Evolutionary conservation across 306 rosid genomes (phyloP).

Genomic region (Vachellia pachyceras): DNA sequence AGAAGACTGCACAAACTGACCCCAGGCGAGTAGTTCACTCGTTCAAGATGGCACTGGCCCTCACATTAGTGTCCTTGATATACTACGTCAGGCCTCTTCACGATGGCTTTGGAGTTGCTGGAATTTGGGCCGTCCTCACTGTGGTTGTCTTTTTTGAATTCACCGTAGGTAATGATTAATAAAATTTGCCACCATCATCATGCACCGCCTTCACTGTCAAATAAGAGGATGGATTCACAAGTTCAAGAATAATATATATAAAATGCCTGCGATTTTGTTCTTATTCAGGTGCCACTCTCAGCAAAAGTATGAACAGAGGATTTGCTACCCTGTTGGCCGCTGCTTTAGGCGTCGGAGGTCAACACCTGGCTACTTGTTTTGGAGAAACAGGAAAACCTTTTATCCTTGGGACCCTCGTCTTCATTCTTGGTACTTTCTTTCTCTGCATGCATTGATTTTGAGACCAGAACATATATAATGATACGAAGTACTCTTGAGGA

Average conservation of each 20-base stretch:
- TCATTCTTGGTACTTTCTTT: conserved; percentile 60
- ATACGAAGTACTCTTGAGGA: not conserved
- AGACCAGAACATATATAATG: not conserved
- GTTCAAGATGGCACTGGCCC: conserved; percentile 69
- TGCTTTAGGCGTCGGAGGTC: conserved; percentile 83
- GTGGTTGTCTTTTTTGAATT: conserved; percentile 68
- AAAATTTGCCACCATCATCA: not conserved
- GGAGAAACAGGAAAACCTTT: conserved; percentile 69
- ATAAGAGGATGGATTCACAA: not conserved
- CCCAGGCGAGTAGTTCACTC: conserved; percentile 76
- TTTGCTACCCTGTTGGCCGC: conserved; percentile 79
- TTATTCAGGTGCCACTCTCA: conserved; percentile 80
- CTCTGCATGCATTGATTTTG: not conserved
- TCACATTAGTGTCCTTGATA: conserved; percentile 64
- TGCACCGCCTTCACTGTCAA: not conserved
- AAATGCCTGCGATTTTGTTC: not conserved
- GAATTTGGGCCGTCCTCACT: conserved; percentile 72
- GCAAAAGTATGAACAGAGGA: conserved; percentile 83
- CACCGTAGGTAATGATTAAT: conserved; percentile 54
- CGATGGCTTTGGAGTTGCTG: conserved; percentile 60
- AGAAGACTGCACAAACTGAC: conserved; percentile 63
- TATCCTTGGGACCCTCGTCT: conserved; percentile 77
- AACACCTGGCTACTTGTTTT: conserved; percentile 60
- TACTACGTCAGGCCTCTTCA: conserved; percentile 62
- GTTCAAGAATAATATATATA: not conserved